phyloP scores from a whole-genome alignment of 164 flowering plant genomes.

The Nymphaea thermarum region DNA sequence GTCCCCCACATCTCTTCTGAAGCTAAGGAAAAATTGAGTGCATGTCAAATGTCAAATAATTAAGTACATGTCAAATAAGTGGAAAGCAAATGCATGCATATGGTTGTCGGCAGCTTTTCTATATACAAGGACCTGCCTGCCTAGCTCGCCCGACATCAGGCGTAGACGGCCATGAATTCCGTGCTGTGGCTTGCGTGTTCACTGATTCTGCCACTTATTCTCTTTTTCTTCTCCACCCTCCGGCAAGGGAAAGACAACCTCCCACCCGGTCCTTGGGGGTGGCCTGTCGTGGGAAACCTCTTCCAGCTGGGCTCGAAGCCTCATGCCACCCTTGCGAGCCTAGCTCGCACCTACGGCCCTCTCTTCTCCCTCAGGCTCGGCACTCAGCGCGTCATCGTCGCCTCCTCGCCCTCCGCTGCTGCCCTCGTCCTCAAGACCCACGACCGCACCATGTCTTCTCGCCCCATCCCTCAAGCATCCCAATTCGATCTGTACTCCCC shows the following conservation, averaged over 20 bases:
- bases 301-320: conserved; percentile 17
- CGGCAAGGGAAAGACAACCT: background rate
- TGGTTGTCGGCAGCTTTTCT: too few relatives aligned
- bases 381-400: conserved; percentile 14
- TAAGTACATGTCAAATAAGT: too few relatives aligned
- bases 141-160: too few relatives aligned
- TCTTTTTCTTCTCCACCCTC: conserved; percentile 1
- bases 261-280: conserved; percentile 18
- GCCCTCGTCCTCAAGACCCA: conserved; percentile 25
- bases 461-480: conserved; percentile 11
- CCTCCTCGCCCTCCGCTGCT: conserved; percentile 20
- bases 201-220: too few relatives aligned
- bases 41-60: too few relatives aligned
- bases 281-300: conserved; percentile 23
- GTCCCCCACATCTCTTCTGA: too few relatives aligned
- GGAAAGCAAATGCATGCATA: too few relatives aligned
- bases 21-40: too few relatives aligned
- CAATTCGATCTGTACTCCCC: conserved; percentile 3
- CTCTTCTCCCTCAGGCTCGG: conserved; percentile 24
- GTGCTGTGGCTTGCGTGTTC: too few relatives aligned
- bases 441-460: conserved; percentile 16
- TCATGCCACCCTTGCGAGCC: conserved; percentile 10
- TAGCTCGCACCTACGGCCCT: conserved; percentile 17
- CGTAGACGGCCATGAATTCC: too few relatives aligned
- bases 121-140: too few relatives aligned